These are phyloP conservation scores for Hippophae gyantsensis DNA, from an alignment of 306 rosid genomes.

Conservation along the genomic window DNA sequence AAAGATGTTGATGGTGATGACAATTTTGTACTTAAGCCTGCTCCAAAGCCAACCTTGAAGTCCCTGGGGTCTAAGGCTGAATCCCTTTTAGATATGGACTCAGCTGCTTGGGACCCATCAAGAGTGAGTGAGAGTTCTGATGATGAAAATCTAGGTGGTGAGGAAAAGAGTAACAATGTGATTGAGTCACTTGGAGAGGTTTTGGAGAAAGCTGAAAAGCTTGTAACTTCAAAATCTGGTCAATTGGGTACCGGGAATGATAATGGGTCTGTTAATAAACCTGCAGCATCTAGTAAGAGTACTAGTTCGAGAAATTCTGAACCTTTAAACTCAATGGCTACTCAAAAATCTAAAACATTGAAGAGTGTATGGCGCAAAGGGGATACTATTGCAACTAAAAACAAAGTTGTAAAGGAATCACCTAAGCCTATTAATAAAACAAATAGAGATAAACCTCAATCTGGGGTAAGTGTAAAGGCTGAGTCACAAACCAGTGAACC, in stretches of 20 bases:
- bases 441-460: conserved; percentile 30
- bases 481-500: conserved; percentile 35
- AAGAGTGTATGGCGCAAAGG: conserved; percentile 99
- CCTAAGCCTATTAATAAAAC: conserved; percentile 34
- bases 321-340: conserved; percentile 15
- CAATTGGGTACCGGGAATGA: conserved; percentile 27
- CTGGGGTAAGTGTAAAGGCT: conserved; percentile 24
- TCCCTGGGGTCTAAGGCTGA: conserved; percentile 30
- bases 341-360: conserved; percentile 49
- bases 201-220: conserved; percentile 87
- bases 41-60: conserved; percentile 74
- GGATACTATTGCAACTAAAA: conserved; percentile 48
- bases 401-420: conserved; percentile 54
- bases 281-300: conserved; percentile 21
- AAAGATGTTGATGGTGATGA: conserved; percentile 38
- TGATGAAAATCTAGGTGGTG: conserved; percentile 21
- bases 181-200: conserved; percentile 92
- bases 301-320: conserved; percentile 24
- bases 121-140: conserved; percentile 22
- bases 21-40: conserved; percentile 70
- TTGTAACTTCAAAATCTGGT: conserved; percentile 34
- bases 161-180: conserved; percentile 62
- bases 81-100: conserved; percentile 30
- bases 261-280: conserved; percentile 42
- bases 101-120: conserved; percentile 35